A percentile compares a stretch with the other conserved stretches of the same genome.
Evolutionary conservation across 306 rosid species (phyloP).

Genomic region (Prunus mira): DNA sequence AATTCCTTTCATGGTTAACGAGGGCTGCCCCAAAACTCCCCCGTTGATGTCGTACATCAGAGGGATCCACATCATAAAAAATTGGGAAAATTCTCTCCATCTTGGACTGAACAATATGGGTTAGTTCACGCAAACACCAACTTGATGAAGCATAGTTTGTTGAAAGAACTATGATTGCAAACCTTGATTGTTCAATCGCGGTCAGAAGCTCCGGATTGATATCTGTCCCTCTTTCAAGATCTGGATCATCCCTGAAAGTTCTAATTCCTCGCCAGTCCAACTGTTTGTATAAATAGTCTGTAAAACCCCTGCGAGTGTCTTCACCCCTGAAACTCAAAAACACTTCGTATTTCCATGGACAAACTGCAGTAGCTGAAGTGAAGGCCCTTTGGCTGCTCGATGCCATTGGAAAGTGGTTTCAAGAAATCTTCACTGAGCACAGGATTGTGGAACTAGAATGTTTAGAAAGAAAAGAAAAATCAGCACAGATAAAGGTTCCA

Average conservation of each 20-base stretch:
- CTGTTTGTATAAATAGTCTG: too few relatives aligned
- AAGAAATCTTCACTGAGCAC: too few relatives aligned
- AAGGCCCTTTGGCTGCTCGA: too few relatives aligned
- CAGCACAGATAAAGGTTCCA: too few relatives aligned
- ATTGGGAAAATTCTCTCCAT: background rate
- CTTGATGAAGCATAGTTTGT: background rate
- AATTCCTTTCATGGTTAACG: background rate
- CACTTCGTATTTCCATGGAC: too few relatives aligned
- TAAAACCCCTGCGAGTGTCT: too few relatives aligned
- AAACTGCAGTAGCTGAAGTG: too few relatives aligned
- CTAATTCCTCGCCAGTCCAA: background rate
- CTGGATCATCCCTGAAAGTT: background rate
- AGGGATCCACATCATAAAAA: background rate
- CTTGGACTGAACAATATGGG: background rate
- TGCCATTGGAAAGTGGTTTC: too few relatives aligned
- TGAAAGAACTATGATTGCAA: background rate
- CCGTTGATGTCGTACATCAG: background rate
- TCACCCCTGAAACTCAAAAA: too few relatives aligned
- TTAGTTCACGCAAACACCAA: background rate
- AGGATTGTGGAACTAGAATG: too few relatives aligned
- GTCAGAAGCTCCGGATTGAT: background rate
- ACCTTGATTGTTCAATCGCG: too few relatives aligned
- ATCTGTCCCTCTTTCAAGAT: background rate
- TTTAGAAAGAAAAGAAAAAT: too few relatives aligned
- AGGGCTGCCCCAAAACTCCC: background rate